Conservation (phyloP, 192 early-diverging fungal species). For the Backusella macrospora region DNA sequence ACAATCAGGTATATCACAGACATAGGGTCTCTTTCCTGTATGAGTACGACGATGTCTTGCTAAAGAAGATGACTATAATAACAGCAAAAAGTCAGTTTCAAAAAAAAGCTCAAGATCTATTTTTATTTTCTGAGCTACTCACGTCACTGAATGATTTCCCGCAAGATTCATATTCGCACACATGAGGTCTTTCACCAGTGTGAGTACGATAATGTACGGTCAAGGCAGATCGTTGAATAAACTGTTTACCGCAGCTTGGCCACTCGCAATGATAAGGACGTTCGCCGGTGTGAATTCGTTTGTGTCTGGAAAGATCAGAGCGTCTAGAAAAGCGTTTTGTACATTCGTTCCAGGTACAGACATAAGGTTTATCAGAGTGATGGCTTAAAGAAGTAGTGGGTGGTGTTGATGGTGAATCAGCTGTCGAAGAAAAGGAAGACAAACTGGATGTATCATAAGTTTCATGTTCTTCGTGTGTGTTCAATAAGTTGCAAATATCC, state of each 20-base stretch:
- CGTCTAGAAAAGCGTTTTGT: constrained; percentile 55
- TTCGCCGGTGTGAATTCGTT: constrained; percentile 61
- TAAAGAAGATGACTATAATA: constrained; percentile 66
- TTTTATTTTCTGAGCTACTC: constrained; percentile 30
- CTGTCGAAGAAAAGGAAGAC: constrained; percentile 18
- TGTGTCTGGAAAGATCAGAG: constrained; percentile 58
- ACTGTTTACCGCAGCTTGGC: constrained; percentile 52
- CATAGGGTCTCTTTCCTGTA: constrained; percentile 76
- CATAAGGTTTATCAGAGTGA: constrained; percentile 41
- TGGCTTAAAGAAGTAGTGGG: background rate
- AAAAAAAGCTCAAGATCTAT: background rate
- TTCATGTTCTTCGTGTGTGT: constrained; percentile 29
- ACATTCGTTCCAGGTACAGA: constrained; percentile 49
- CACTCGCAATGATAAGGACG: constrained; percentile 53
- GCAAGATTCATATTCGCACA: constrained; percentile 61
- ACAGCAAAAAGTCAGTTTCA: background rate
- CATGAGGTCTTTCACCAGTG: constrained; percentile 68
- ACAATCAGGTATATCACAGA: constrained; percentile 67
- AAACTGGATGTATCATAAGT: constrained; percentile 19
- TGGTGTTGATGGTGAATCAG: constrained; percentile 3
- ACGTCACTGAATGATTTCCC: constrained; percentile 71
- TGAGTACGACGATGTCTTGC: constrained; percentile 78
- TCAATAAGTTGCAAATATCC: constrained; percentile 45
- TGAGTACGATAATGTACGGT: constrained; percentile 63
- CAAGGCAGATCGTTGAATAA: constrained; percentile 61